Base-by-base conservation (phyloP, 257 asterid genomes). In the Fraxinus americana region DNA sequence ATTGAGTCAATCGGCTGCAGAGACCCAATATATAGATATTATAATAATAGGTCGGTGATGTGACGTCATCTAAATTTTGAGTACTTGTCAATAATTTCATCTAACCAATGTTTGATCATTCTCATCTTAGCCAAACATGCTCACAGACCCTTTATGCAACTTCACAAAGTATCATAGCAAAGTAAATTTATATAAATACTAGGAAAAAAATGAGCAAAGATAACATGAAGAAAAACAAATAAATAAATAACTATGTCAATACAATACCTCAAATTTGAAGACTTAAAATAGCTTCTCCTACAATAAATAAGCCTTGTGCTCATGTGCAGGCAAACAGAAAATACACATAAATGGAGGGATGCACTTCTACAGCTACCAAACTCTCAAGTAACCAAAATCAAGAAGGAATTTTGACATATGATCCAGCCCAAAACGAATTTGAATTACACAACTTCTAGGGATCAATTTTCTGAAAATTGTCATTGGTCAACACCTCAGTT, bases 301-400 rank as follows among this genome's bases (percentile, higher is more conserved):
- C 68, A 73, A 70, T 63, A 73, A 73, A 71, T 75, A 61, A 76
- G 73, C 75, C 14, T 81, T 38, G 25, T 59, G 67, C 16, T 12
- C 7, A 73, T 70, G 35, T 39, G 14, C 41, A 67, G 50, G 29
- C 77, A 80, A 57, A 68, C 13, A 32, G 2, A 39, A 45, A 54
- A 70, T 72, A 68, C 77, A 41, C 27, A 19, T 7, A 5, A 10
- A 4, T 87, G 87, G 88, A 27, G 65, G 39, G 72, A 82, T 73
- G 82, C 78, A 3, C 75, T 81, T 0, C 8, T 3, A 7, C 80
- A 81, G 32, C 43, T 82, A 27, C 25, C n/a, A 59, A 14, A 17
- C 9, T 21, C 68, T 12, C 13, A 12, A 43, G 52, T 45, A 19
- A 17, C 63, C 25, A 19, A 52, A 16, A 14, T 19, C 17, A 3